These are phyloP conservation scores for Eragrostis nindensis DNA, from an alignment of 176 grass and related monocot species.

Conservation along the genomic window DNA sequence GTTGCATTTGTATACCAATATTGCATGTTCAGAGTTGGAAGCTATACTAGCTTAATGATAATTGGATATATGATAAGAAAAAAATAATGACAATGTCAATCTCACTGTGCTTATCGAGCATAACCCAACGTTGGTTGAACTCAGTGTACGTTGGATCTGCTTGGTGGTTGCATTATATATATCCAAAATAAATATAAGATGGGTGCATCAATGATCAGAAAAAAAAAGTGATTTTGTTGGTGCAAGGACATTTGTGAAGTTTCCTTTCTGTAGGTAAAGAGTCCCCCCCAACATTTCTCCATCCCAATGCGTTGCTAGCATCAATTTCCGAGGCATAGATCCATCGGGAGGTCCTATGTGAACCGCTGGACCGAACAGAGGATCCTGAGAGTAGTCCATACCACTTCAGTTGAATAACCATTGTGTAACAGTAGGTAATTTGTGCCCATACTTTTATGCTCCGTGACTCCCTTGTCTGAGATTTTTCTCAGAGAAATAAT, in stretches of 20 bases:
- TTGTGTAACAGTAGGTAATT: not conserved
- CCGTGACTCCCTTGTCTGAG: constrained; percentile 26
- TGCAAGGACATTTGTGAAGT: not conserved
- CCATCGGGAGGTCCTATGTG: not conserved
- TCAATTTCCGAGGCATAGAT: not conserved
- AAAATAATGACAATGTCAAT: not conserved
- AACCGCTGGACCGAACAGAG: constrained; percentile 18
- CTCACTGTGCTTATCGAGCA: not conserved
- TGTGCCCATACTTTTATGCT: constrained; percentile 1
- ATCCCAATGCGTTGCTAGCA: not conserved
- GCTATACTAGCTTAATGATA: not conserved
- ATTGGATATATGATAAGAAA: not conserved
- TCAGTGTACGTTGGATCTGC: not conserved
- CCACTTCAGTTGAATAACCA: constrained; percentile 24
- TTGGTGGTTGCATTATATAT: not conserved
- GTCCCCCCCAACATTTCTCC: not conserved
- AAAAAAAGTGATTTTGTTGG: not conserved
- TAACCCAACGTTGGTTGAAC: not conserved
- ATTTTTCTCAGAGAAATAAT: constrained; percentile 30
- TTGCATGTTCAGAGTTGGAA: constrained; percentile 30
- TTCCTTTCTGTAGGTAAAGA: not conserved
- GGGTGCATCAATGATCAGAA: not conserved
- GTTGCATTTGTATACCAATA: constrained; percentile 11
- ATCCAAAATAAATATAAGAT: not conserved
- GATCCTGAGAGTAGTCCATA: not conserved